Evolutionary conservation across 768 basidiomycete genomes (phyloP), one percentile per base, ranked within the genome.

Genomic region (Lactifluus piperatus): DNA sequence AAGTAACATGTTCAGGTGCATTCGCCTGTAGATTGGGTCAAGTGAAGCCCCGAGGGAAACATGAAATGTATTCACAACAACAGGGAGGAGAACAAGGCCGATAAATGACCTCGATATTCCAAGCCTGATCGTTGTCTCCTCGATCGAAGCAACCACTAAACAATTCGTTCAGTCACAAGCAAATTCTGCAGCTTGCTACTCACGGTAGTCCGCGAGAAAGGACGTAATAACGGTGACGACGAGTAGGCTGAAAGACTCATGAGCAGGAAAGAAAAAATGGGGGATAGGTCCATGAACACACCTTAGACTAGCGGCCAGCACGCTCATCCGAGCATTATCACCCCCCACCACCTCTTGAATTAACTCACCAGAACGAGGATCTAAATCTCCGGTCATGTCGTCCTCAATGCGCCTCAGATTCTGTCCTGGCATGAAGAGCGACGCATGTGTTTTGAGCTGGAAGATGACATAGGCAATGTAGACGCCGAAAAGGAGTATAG

Each of bases 191-290:
- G 20, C 26, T n/a, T 43, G 54, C 16, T 10, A 81, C 85, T 67
- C 68, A 86, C 89, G 72, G 68, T 83, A 88, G 69, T 97, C 94
- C 30, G 94, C 93, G 64, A 89, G 91, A 74, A 94, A 91, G 0
- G 90, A 80, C 0, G 92, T 95, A 45, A 89, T 68, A 47, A 94
- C 75, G 1, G 94, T 94, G 11, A 91, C 83, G 34, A 72, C 68
- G 34, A 93, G 74, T 6, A 97, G 76, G 52, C 86, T 86, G 54
- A n/a, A 8, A 50, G 41, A 62, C 7, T 37, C 22, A 1, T 32
- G 49, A n/a, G 51, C 36, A 44, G 58, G 54, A 56, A 49, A 48
- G n/a, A 16, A 41, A 41, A 11, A 32, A 32, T 20, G 26, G 37
- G 22, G 34, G 58, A 27, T 32, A 3, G 27, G 29, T 27, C 47